Evolutionary conservation across 345 rosid species (phyloP), one percentile per base, ranked within the genome.

Genomic region (Gossypium thurberi): DNA sequence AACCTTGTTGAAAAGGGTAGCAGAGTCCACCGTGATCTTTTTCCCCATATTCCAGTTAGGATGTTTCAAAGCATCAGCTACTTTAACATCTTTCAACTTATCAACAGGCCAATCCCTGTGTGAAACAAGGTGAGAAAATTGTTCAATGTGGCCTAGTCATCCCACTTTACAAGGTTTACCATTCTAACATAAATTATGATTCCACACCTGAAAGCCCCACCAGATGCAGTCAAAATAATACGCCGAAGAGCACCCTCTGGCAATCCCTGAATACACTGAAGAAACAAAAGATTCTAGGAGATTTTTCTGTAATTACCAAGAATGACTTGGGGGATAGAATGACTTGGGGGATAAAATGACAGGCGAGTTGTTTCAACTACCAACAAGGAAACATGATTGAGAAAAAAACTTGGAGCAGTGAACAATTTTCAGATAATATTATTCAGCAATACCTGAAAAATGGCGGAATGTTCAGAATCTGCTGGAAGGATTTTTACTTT

Each of bases 401-500:
- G 13, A 73, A 3, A 28, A 10, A 9, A 25, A 14, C n/a, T 74
- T 23, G 5, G 42, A 43, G 44, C 43, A 0, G 50, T 6, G 6
- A 33, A 21, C 47, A 65, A 47, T 9, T 47, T 63, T 69, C 47
- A 52, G 40, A 60, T 10, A 50, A 10, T 58, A 48, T 20, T 25
- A 11, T 42, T 14, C 50, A 59, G 28, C 21, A 33, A 59, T 81
- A 92, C 98, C 97, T 95, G 99, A 81, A 95, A 95, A 82, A 95
- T 89, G 53, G 99, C 97, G 71, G 98, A 95, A 84, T 95, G 99
- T 78, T 95, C 99, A 7, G 99, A 95, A 91, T 92, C 99, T 69
- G 99, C 97, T 1, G 98, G 97, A 81, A 95, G 98, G 81, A 95
- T 91, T 79, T 95, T 95, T 25, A 95, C 92, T 17, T 91, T 89